These are phyloP conservation scores for Rhodotorula sp. DNA, from an alignment of 1,284 basidiomycete species.

Conservation along the genomic window DNA sequence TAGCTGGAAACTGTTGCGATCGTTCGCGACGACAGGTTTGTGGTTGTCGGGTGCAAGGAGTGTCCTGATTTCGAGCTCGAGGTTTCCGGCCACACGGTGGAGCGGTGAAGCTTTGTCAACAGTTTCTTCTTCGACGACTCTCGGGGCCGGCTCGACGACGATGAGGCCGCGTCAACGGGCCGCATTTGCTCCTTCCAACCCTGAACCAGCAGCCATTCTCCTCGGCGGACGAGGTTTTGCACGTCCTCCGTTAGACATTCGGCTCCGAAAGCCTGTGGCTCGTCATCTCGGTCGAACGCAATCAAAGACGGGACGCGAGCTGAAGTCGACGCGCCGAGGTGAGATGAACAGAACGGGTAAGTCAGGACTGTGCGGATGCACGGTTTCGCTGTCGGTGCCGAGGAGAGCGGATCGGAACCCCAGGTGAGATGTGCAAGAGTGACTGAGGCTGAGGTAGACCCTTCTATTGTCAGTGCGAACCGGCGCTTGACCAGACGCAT, in stretches of 20 bases:
- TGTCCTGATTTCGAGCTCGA: neutral
- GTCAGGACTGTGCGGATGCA: conserved; percentile 19
- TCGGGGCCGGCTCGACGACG: neutral
- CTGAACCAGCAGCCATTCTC: conserved; percentile 18
- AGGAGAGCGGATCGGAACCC: conserved; percentile 6
- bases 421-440: conserved; percentile 19
- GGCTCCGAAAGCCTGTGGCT: conserved; percentile 5
- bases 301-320: conserved; percentile 15
- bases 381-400: neutral
- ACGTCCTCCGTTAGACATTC: neutral
- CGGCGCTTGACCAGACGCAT: too few relatives aligned
- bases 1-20: neutral
- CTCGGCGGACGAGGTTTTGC: neutral
- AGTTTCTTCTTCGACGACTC: conserved; percentile 2
- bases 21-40: neutral
- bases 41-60: neutral
- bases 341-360: conserved; percentile 1
- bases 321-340: neutral
- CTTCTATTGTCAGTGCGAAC: neutral
- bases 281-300: conserved; percentile 16
- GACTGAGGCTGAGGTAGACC: conserved; percentile 5
- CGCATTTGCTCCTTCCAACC: conserved; percentile 25
- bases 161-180: neutral
- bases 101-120: neutral
- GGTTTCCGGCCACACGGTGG: neutral